Conservation (phyloP, 805 yeast species). For the Lipomyces yamadae region DNA sequence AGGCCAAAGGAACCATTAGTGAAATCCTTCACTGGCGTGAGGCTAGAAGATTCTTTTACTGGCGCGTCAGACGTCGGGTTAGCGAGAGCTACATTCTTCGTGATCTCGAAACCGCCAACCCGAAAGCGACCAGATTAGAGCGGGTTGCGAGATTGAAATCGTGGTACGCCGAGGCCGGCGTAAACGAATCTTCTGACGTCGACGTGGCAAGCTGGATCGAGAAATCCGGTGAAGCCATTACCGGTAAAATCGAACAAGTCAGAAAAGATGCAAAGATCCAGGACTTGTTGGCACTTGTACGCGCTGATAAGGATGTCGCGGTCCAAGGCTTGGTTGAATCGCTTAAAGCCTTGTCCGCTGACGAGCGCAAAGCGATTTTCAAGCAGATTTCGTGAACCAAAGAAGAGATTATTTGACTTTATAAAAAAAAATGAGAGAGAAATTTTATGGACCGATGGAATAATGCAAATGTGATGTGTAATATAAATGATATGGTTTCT, state of each 20-base stretch:
- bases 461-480: background rate
- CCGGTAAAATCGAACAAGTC: conserved; percentile 24
- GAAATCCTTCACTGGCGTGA: conserved; percentile 84
- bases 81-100: conserved; percentile 87
- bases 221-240: conserved; percentile 11
- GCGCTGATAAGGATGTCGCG: conserved; percentile 30
- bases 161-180: conserved; percentile 34
- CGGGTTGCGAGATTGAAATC: conserved; percentile 78
- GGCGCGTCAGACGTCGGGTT: conserved; percentile 96
- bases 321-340: conserved; percentile 39
- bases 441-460: too few relatives aligned
- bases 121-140: conserved; percentile 71
- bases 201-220: conserved; percentile 33
- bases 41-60: conserved; percentile 95
- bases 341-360: conserved; percentile 43
- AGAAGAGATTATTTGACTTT: too few relatives aligned
- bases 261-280: conserved; percentile 27
- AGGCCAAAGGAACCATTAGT: conserved; percentile 88
- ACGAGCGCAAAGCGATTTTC: conserved; percentile 45
- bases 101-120: conserved; percentile 64
- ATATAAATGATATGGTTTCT: background rate
- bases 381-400: conserved; percentile 19
- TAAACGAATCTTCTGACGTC: conserved; percentile 26
- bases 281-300: conserved; percentile 25
- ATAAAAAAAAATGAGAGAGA: too few relatives aligned